These are phyloP conservation scores for Entomophthora muscae DNA, from an alignment of 371 early-diverging fungal species.

Conservation along the genomic window DNA sequence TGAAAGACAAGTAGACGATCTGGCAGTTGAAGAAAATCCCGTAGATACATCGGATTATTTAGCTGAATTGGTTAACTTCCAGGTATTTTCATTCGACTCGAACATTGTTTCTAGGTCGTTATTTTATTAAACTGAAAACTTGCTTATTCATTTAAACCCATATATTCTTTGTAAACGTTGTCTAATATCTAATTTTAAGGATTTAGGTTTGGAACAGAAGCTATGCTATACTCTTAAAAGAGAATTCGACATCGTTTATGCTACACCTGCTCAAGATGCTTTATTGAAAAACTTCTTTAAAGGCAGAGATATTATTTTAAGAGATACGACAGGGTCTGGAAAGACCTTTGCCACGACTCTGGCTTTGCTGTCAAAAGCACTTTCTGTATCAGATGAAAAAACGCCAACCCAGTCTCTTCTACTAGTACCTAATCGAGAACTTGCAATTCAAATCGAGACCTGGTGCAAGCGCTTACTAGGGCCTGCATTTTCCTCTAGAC, in stretches of 20 bases:
- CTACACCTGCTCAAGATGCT: slow-evolving; percentile 29
- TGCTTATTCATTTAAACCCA: too few species aligned
- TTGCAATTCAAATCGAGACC: slow-evolving; percentile 54
- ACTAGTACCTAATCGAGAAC: slow-evolving; percentile 71
- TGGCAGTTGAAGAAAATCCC: too few species aligned
- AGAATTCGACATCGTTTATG: slow-evolving; percentile 23
- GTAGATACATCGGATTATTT: too few species aligned
- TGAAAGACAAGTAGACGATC: too few species aligned
- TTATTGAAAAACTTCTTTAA: slow-evolving; percentile 33
- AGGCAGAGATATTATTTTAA: slow-evolving; percentile 36
- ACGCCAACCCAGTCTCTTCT: slow-evolving; percentile 26
- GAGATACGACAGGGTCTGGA: slow-evolving; percentile 65
- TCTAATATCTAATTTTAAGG: slow-evolving; percentile 13
- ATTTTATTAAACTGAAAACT: too few species aligned
- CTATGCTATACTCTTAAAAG: slow-evolving; percentile 23
- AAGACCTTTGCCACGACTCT: slow-evolving; percentile 52
- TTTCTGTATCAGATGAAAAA: slow-evolving; percentile 1
- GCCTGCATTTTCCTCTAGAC: slow-evolving; percentile 6
- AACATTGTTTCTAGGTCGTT: too few species aligned
- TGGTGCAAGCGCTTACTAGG: slow-evolving; percentile 25
- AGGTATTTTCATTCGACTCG: too few species aligned
- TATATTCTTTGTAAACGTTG: not conserved
- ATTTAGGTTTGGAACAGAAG: slow-evolving; percentile 25
- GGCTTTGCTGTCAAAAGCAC: slow-evolving; percentile 9
- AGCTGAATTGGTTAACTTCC: too few species aligned